Evolutionary conservation across 208 protist genomes (phyloP).

Genomic region (Trypanosomatidae sp.): DNA sequence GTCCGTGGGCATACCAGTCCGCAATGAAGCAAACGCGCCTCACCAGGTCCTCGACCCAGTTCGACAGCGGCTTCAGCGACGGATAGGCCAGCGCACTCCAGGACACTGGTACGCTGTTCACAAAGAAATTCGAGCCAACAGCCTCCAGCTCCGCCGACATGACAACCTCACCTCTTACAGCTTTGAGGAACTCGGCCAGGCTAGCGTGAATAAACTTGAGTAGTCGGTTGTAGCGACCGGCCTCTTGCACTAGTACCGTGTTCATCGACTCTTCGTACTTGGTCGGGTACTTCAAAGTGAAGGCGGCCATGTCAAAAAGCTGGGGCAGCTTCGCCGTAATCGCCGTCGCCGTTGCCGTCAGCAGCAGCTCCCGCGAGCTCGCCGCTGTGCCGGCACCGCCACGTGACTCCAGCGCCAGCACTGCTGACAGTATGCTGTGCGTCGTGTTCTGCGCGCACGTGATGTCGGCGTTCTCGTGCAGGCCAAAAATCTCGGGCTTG

Average conservation of each 20-base stretch:
- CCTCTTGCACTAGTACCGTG: slow-evolving; percentile 94
- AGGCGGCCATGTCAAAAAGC: slow-evolving; percentile 83
- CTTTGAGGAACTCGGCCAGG: slow-evolving; percentile 93
- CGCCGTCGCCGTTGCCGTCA: slow-evolving; percentile 73
- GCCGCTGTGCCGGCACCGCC: slow-evolving; percentile 47
- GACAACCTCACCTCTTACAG: slow-evolving; percentile 95
- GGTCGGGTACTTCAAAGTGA: slow-evolving; percentile 89
- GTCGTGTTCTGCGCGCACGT: slow-evolving; percentile 92
- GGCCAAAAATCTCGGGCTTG: slow-evolving; percentile 95
- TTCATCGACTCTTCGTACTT: slow-evolving; percentile 95
- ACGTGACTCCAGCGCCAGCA: slow-evolving; percentile 82
- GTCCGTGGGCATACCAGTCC: slow-evolving; percentile 86
- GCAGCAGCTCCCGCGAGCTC: slow-evolving; percentile 64
- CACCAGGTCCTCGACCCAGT: slow-evolving; percentile 97
- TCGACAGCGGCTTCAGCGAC: slow-evolving; percentile 95
- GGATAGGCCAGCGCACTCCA: slow-evolving; percentile 94
- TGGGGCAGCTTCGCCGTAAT: slow-evolving; percentile 88
- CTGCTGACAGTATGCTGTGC: slow-evolving; percentile 73
- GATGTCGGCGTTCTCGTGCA: slow-evolving; percentile 98
- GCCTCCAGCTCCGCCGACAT: slow-evolving; percentile 96
- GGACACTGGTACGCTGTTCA: slow-evolving; percentile 94
- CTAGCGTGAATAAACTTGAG: slow-evolving; percentile 86
- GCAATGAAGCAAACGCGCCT: slow-evolving; percentile 89
- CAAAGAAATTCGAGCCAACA: slow-evolving; percentile 94
- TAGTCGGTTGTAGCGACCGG: slow-evolving; percentile 94